Percentiles rank a stretch among this genome's conserved stretches.
Evolutionary conservation across 108 stramenopile genomes (phyloP).

Genomic region (Mayamaea pseudoterrestris): DNA sequence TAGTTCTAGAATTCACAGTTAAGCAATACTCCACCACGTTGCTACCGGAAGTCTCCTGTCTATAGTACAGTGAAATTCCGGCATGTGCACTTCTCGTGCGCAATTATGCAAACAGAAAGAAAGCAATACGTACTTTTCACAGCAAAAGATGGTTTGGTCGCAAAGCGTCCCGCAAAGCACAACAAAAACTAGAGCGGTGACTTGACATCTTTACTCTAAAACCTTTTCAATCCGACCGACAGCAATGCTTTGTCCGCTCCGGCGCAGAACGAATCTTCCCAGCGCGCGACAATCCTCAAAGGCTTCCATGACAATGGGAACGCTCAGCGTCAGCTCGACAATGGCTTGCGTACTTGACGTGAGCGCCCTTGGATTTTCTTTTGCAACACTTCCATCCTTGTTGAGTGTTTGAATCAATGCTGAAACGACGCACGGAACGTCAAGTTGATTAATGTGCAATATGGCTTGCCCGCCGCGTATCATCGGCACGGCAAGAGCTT

Average conservation of each 20-base stretch:
- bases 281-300: constrained; percentile 91
- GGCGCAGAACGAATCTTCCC: constrained; percentile 95
- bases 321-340: constrained; percentile 62
- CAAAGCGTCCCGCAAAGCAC: no score
- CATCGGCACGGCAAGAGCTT: constrained; percentile 92
- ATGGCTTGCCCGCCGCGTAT: constrained; percentile 85
- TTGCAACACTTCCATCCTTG: constrained; percentile 48
- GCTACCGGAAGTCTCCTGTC: no score
- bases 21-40: no score
- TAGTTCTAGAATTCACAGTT: no score
- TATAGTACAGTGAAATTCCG: no score
- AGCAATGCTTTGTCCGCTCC: constrained; percentile 88
- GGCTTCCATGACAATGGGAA: constrained; percentile 85
- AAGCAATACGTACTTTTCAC: no score
- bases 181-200: no score
- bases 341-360: constrained; percentile 40
- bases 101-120: no score
- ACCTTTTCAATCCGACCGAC: constrained; percentile 91
- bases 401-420: constrained; percentile 61
- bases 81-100: no score
- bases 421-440: constrained; percentile 52
- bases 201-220: no score
- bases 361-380: constrained; percentile 58
- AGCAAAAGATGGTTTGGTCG: no score
- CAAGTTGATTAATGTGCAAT: constrained; percentile 74